phyloP scores from a whole-genome alignment of 495 filamentous ascomycete genomes.

The Daldinia concentrica region DNA sequence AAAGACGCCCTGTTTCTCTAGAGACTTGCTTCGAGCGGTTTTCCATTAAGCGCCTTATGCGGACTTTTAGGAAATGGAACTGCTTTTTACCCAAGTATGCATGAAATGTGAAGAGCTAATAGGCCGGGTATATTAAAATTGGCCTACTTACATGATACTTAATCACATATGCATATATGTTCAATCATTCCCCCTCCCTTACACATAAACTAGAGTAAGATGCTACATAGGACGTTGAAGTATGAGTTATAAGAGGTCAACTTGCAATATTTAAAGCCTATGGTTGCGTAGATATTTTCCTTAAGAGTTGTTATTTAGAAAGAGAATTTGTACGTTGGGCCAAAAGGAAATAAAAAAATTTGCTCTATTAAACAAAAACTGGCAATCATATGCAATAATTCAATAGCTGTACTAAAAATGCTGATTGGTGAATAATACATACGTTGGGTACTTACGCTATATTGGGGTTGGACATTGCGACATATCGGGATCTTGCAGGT shows the following conservation, averaged over 20 bases:
- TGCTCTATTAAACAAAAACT: neutral
- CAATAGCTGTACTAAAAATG: neutral
- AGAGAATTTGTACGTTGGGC: neutral
- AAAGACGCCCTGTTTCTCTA: no score
- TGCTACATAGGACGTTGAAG: neutral
- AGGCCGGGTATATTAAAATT: no score
- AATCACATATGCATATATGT: no score
- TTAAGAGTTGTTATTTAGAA: neutral
- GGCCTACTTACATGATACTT: no score
- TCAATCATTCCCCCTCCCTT: neutral
- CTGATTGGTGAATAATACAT: neutral
- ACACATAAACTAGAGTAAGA: neutral
- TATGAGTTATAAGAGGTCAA: neutral
- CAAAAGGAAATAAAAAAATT: neutral
- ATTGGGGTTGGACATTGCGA: neutral
- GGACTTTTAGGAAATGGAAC: no score
- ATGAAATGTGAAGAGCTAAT: no score
- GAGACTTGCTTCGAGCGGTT: no score
- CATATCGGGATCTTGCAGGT: constrained; percentile 33
- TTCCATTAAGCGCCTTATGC: no score
- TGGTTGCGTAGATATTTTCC: neutral
- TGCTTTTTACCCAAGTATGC: no score
- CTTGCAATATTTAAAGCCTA: neutral
- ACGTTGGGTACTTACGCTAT: neutral
- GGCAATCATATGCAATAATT: neutral